Conservation (phyloP, 768 basidiomycete genomes). For the Leccinum incarnatum region DNA sequence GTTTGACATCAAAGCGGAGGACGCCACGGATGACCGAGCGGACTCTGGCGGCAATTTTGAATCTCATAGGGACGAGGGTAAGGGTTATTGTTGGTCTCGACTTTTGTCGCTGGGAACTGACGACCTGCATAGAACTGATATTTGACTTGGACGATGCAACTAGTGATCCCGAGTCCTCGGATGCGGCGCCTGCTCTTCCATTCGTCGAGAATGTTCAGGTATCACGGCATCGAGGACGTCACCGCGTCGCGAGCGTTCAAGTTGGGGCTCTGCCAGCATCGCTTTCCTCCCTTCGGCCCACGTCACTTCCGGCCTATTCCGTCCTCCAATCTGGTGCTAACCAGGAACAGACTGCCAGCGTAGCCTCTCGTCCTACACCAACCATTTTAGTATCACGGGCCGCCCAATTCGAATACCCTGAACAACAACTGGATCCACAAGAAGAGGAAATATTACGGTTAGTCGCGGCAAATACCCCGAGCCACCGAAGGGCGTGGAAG, state of each 20-base stretch:
- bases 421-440: slow-evolving; percentile 33
- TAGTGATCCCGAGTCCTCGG: slow-evolving; percentile 31
- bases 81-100: slow-evolving; percentile 14
- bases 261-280: slow-evolving; percentile 50
- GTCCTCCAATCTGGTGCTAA: slow-evolving; percentile 37
- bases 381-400: slow-evolving; percentile 3
- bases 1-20: slow-evolving; percentile 64
- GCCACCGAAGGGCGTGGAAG: slow-evolving; percentile 70
- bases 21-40: slow-evolving; percentile 44
- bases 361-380: background rate
- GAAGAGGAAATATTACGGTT: slow-evolving; percentile 57
- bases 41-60: slow-evolving; percentile 34
- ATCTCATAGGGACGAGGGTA: slow-evolving; percentile 45
- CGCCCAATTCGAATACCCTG: slow-evolving; percentile 18
- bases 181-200: slow-evolving; percentile 37
- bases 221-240: slow-evolving; percentile 25
- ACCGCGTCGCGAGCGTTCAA: slow-evolving; percentile 27
- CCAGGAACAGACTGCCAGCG: background rate
- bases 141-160: slow-evolving; percentile 66
- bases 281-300: slow-evolving; percentile 58
- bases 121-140: slow-evolving; percentile 50
- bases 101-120: slow-evolving; percentile 2
- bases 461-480: slow-evolving; percentile 67
- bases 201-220: slow-evolving; percentile 29
- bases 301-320: slow-evolving; percentile 70